A percentile compares a stretch with the other conserved stretches of the same genome.
Evolutionary conservation across 192 early-diverging fungal species (phyloP).

Genomic region (Umbelopsis ramanniana): DNA sequence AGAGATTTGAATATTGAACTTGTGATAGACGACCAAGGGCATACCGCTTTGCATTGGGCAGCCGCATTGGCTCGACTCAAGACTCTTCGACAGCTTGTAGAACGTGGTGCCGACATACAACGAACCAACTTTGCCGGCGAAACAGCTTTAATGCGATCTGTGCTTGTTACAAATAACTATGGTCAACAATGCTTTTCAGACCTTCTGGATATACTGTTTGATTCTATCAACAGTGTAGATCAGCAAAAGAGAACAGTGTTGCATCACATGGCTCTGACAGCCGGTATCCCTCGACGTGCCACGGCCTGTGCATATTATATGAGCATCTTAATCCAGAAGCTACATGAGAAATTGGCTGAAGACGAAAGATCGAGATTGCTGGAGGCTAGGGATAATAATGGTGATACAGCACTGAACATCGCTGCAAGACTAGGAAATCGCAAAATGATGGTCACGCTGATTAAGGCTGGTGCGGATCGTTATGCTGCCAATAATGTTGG

Average conservation of each 20-base stretch:
- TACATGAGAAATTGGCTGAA: constrained; percentile 13
- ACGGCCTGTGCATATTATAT: constrained; percentile 86
- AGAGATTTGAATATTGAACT: constrained; percentile 76
- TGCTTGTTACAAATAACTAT: constrained; percentile 84
- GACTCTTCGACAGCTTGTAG: constrained; percentile 76
- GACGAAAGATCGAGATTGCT: constrained; percentile 43
- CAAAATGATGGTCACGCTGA: constrained; percentile 66
- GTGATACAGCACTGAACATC: constrained; percentile 90
- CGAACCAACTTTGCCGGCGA: constrained; percentile 83
- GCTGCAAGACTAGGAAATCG: constrained; percentile 79
- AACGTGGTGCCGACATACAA: constrained; percentile 72
- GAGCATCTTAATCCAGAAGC: constrained; percentile 70
- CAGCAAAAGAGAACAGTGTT: constrained; percentile 78
- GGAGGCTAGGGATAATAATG: constrained; percentile 70
- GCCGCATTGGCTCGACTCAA: constrained; percentile 81
- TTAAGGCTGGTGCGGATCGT: constrained; percentile 79
- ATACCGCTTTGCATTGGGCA: constrained; percentile 96
- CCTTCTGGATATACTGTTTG: constrained; percentile 72
- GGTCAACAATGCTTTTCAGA: constrained; percentile 77
- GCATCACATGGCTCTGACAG: constrained; percentile 86
- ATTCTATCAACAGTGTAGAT: constrained; percentile 75
- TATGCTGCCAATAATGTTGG: constrained; percentile 76
- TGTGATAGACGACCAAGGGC: constrained; percentile 92
- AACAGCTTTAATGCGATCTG: constrained; percentile 86
- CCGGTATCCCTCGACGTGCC: constrained; percentile 67